Conservation (phyloP, 106 monocot genomes). For the Dioscorea alata region DNA sequence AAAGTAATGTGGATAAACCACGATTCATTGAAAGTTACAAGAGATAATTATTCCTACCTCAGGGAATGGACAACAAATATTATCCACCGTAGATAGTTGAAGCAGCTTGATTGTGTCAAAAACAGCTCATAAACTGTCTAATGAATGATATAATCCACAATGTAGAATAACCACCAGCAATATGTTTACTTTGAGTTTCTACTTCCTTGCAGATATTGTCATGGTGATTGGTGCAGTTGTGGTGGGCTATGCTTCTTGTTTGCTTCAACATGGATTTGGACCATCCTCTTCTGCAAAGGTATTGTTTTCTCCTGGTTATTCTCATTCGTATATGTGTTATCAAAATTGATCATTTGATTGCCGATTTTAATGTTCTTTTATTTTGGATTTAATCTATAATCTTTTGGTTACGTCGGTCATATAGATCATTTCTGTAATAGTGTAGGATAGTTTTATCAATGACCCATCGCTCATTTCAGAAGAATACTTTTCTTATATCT, state of each 20-base stretch:
- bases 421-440: background rate
- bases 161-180: no score
- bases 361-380: background rate
- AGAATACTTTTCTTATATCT: background rate
- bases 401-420: no score
- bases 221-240: slow-evolving; percentile 83
- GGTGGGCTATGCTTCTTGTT: slow-evolving; percentile 75
- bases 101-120: no score
- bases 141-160: no score
- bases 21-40: no score
- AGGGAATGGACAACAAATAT: no score
- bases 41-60: no score
- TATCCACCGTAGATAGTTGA: no score
- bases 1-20: no score
- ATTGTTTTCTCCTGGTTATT: slow-evolving; percentile 8
- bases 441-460: background rate
- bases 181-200: background rate
- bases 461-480: background rate
- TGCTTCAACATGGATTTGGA: slow-evolving; percentile 71
- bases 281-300: slow-evolving; percentile 33
- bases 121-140: no score
- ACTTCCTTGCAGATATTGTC: slow-evolving; percentile 54
- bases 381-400: background rate
- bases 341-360: no score
- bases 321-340: no score